A percentile compares a stretch with the other conserved stretches of the same genome.
These are phyloP conservation scores for Hordeum vulgare DNA, from an alignment of 176 grass and related monocot genomes.

Conservation along the genomic window DNA sequence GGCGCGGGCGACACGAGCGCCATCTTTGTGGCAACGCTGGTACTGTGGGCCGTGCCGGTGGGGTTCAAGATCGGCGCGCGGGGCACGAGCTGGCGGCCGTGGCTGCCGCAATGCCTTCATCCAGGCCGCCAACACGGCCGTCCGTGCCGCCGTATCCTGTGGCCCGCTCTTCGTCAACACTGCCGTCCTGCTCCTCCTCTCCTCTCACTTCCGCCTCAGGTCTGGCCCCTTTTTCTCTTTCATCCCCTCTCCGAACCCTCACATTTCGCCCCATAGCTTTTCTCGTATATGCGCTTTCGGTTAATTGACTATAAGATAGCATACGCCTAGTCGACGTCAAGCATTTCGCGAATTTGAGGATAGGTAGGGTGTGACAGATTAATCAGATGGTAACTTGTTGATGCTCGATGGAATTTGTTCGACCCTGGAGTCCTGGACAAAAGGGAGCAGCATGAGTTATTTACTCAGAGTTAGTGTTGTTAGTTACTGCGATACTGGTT, in stretches of 20 bases:
- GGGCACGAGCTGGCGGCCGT: slow-evolving; percentile 45
- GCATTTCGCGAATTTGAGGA: not conserved
- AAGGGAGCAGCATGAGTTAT: not conserved
- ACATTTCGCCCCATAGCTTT: not conserved
- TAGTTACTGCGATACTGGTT: not conserved
- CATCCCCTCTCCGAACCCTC: not conserved
- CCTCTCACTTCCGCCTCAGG: slow-evolving; percentile 69
- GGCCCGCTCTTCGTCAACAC: slow-evolving; percentile 90
- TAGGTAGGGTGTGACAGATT: not conserved
- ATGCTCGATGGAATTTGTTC: not conserved
- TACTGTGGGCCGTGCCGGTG: slow-evolving; percentile 67
- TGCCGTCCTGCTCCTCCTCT: slow-evolving; percentile 72
- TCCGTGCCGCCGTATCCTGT: slow-evolving; percentile 52
- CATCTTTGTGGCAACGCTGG: slow-evolving; percentile 77
- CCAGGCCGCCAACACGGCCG: slow-evolving; percentile 62
- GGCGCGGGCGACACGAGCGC: slow-evolving; percentile 20
- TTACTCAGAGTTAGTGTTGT: not conserved
- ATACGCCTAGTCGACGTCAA: not conserved
- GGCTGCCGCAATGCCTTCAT: slow-evolving; percentile 80
- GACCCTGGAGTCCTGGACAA: not conserved
- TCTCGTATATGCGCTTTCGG: not conserved
- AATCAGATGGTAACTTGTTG: not conserved
- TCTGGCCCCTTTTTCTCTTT: not conserved
- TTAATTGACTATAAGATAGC: slow-evolving; percentile 10
- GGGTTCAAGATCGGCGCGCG: slow-evolving; percentile 56